Conservation (phyloP, 1,139 yeast genomes). For the Blastobotrys malaysiensis region DNA sequence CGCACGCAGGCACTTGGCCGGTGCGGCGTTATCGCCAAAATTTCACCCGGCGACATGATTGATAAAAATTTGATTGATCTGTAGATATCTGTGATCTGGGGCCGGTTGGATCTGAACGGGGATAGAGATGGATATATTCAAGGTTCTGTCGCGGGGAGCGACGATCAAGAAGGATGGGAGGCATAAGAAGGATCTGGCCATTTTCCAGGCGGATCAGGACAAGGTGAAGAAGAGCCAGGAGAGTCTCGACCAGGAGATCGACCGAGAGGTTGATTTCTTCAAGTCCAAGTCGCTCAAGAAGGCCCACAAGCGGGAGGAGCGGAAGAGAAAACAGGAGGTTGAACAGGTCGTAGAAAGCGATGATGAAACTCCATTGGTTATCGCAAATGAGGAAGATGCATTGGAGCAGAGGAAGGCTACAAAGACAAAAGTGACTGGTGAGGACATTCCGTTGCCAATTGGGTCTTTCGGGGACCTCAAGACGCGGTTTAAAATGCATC, state of each 20-base stretch:
- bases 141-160: constrained; percentile 83
- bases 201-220: constrained; percentile 34
- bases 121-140: constrained; percentile 68
- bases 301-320: constrained; percentile 1
- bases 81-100: background rate
- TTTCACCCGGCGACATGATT: background rate
- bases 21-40: background rate
- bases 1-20: background rate
- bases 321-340: constrained; percentile 22
- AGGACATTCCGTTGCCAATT: constrained; percentile 78
- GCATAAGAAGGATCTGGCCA: constrained; percentile 30
- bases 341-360: constrained; percentile 29
- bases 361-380: constrained; percentile 41
- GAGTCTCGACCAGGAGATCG: constrained; percentile 14
- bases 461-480: constrained; percentile 81
- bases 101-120: background rate
- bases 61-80: background rate
- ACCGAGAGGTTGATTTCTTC: constrained; percentile 61
- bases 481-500: constrained; percentile 60
- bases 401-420: constrained; percentile 47
- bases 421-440: constrained; percentile 64
- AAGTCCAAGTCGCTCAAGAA: constrained; percentile 8
- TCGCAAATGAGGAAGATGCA: constrained; percentile 55
- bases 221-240: constrained; percentile 46
- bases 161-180: constrained; percentile 49